Evolutionary conservation across 257 asterid genomes (phyloP).

Genomic region (Thymus mandschuricus): DNA sequence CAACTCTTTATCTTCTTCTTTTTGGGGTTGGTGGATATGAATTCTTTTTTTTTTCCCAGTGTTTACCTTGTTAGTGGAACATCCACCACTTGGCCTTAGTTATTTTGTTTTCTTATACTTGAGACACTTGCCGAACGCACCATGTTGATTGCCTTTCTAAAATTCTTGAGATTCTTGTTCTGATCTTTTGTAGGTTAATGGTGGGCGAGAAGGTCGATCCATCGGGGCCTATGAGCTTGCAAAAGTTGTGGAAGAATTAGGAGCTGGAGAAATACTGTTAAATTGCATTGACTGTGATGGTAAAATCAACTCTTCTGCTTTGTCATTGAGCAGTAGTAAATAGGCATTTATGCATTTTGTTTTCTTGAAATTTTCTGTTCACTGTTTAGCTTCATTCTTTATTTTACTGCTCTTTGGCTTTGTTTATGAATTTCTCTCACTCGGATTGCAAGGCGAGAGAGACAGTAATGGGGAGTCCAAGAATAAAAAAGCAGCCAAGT

Average conservation of each 20-base stretch:
- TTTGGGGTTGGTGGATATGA: background rate
- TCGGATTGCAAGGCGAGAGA: background rate
- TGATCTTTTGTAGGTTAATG: conserved; percentile 63
- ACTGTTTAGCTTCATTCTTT: background rate
- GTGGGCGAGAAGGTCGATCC: conserved; percentile 96
- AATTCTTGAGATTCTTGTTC: background rate
- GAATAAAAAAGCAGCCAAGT: background rate
- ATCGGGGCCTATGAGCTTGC: conserved; percentile 99
- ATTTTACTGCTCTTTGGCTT: background rate
- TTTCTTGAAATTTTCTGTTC: background rate
- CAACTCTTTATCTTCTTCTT: background rate
- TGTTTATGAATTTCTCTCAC: background rate
- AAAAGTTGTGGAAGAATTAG: conserved; percentile 93
- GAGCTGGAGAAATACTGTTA: conserved; percentile 96
- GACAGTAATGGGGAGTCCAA: background rate
- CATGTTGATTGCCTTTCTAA: background rate
- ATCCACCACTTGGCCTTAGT: too few species aligned
- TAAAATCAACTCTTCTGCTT: conserved; percentile 37
- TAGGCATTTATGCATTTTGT: background rate
- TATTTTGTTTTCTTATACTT: conserved; percentile 1
- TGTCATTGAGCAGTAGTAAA: background rate
- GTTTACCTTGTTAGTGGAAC: too few species aligned
- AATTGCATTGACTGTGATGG: conserved; percentile 98
- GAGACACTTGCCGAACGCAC: background rate
- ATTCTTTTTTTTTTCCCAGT: too few species aligned